Evolutionary conservation across 306 rosid genomes (phyloP), one percentile per base, ranked within the genome.

Genomic region (Echinosophora koreensis): DNA sequence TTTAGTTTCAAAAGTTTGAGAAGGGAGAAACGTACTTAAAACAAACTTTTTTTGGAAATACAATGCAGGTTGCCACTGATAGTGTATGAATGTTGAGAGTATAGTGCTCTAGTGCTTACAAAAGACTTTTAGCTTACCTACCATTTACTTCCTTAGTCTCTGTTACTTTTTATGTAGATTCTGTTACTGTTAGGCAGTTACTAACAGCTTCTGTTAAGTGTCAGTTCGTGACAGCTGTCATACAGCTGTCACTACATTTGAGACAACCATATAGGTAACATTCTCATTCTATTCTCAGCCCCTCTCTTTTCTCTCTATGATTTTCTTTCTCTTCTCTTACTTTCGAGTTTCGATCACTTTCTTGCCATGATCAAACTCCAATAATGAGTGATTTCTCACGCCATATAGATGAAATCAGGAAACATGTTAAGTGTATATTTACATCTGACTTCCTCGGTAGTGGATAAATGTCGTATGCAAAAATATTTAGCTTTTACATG

Each of bases 381-480:
- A 44, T 44, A 11, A 66, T 28, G 46, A 41, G 57, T 66, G 22
- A 76, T 39, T 62, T 77, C 44, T 51, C 35, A 51, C 18, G 39
- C 52, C 51, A 75, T 38, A 35, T 60, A 14, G 2, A 30, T 67
- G 16, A 38, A 8, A 76, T 38, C 1, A 30, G 59, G 16, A 38
- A 8, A 76, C 22, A 51, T 50, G 12, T 50, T 12, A 37, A 9
- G 30, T 39, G 38, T 47, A 30, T 63, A 63, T 49, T 41, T 35
- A 37, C 49, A 58, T 28, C 52, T 58, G 73, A 70, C 69, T 63
- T 74, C 70, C 59, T 30, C 4, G 17, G 57, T 63, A 13, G 42
- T 39, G 77, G 34, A 28, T 16, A 50, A 64, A 69, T 56, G 42
- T 35, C 57, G 8, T 64, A 71, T 12, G 30, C 66, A 71, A 59